Percentiles rank a stretch among this genome's conserved stretches.
phyloP scores from a whole-genome alignment of 2,329 filamentous ascomycete genomes.

The Xylariaceae sp. region DNA sequence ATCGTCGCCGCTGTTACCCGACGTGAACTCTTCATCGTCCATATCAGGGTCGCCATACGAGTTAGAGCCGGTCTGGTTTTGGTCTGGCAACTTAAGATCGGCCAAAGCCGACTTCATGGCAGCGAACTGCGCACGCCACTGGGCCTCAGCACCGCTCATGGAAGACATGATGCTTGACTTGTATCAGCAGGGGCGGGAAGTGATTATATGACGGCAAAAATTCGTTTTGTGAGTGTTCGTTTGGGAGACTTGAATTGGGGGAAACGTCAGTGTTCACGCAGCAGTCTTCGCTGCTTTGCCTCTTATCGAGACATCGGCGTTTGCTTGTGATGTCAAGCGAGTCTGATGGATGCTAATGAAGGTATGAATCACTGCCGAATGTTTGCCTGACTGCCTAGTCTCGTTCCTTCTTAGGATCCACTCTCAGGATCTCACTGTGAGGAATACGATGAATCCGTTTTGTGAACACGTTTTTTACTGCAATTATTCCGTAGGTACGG shows the following conservation, averaged over 20 bases:
- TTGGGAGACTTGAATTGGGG: not conserved
- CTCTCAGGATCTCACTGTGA: too few species aligned
- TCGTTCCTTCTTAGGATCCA: too few species aligned
- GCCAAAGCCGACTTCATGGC: slow-evolving; percentile 84
- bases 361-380: too few species aligned
- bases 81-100: slow-evolving; percentile 53
- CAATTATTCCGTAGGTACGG: too few species aligned
- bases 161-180: slow-evolving; percentile 19
- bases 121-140: slow-evolving; percentile 81
- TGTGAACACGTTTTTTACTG: too few species aligned
- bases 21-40: slow-evolving; percentile 52
- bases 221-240: not conserved
- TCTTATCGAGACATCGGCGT: too few species aligned
- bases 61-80: slow-evolving; percentile 38
- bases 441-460: too few species aligned
- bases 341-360: too few species aligned
- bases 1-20: slow-evolving; percentile 65
- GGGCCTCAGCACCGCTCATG: slow-evolving; percentile 41
- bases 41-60: slow-evolving; percentile 60
- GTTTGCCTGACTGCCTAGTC: too few species aligned
- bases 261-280: not conserved
- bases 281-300: not conserved
- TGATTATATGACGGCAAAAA: not conserved
- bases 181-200: not conserved
- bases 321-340: too few species aligned